A percentile compares a stretch with the other conserved stretches of the same genome.
Conservation (phyloP, 768 basidiomycete genomes). For the Sutorius australiensis region DNA sequence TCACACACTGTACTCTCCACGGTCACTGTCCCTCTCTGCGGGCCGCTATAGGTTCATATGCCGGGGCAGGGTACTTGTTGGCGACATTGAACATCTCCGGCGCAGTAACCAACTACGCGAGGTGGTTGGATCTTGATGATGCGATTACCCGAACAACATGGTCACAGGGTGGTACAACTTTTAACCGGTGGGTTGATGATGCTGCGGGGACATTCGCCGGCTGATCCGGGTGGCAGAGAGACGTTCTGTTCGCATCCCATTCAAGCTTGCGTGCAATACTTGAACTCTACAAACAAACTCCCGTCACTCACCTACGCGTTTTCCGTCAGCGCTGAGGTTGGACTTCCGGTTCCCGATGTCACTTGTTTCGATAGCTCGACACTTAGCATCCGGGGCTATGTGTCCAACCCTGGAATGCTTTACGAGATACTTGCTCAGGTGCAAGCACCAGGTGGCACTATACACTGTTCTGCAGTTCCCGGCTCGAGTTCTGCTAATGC, state of each 20-base stretch:
- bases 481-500: conserved; percentile 39
- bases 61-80: conserved; percentile 59
- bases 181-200: conserved; percentile 41
- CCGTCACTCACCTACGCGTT: conserved; percentile 47
- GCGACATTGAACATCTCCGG: conserved; percentile 43
- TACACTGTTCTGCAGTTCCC: conserved; percentile 32
- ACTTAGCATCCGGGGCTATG: conserved; percentile 50
- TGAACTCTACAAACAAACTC: conserved; percentile 35
- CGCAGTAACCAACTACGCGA: conserved; percentile 41
- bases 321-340: conserved; percentile 41
- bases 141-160: conserved; percentile 56
- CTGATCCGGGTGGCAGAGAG: conserved; percentile 30
- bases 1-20: not conserved
- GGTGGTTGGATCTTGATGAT: conserved; percentile 70
- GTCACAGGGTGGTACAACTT: conserved; percentile 47
- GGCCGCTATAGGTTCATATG: conserved; percentile 57
- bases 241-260: conserved; percentile 69
- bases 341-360: conserved; percentile 53
- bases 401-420: conserved; percentile 55
- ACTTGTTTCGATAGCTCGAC: conserved; percentile 57
- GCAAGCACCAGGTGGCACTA: conserved; percentile 29
- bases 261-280: conserved; percentile 58
- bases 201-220: not conserved
- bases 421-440: conserved; percentile 63
- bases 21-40: not conserved